Conservation (phyloP, 2,329 filamentous ascomycete species). For the Colletotrichum lupini region DNA sequence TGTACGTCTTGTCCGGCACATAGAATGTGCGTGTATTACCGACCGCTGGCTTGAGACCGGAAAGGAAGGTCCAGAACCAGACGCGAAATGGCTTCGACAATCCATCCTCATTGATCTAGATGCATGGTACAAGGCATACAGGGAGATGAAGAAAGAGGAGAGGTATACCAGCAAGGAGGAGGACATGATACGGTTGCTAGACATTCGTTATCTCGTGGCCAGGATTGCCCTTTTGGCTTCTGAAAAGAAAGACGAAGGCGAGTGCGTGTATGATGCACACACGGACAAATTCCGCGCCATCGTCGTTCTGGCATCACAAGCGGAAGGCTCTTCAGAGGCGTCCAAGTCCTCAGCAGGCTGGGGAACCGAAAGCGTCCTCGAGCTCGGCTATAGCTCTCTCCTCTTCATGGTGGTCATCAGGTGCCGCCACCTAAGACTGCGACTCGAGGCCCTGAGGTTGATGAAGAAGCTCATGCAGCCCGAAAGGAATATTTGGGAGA, state of each 20-base stretch:
- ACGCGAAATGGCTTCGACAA: background rate
- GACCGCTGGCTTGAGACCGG: slow-evolving; percentile 26
- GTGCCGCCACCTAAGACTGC: background rate
- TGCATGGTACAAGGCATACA: background rate
- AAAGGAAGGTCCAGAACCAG: background rate
- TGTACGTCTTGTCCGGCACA: slow-evolving; percentile 41
- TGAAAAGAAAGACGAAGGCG: background rate
- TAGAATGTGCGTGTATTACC: slow-evolving; percentile 41
- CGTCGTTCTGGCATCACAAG: background rate
- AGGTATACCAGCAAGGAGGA: background rate
- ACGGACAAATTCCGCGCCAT: slow-evolving; percentile 40
- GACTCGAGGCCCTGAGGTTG: background rate
- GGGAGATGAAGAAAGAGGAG: background rate
- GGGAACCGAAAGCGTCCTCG: background rate
- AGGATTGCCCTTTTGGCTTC: background rate
- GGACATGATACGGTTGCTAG: background rate
- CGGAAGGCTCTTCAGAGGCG: background rate
- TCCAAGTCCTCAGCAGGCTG: background rate
- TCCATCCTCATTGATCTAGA: slow-evolving; percentile 1
- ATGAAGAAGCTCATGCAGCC: slow-evolving; percentile 35
- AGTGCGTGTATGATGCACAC: slow-evolving; percentile 44
- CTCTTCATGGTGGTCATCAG: background rate
- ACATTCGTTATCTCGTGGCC: background rate
- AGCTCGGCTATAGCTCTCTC: background rate
- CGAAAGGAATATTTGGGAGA: slow-evolving; percentile 53